Evolutionary conservation across 495 filamentous ascomycete genomes (phyloP).

Genomic region (Penicillium subrubescens): DNA sequence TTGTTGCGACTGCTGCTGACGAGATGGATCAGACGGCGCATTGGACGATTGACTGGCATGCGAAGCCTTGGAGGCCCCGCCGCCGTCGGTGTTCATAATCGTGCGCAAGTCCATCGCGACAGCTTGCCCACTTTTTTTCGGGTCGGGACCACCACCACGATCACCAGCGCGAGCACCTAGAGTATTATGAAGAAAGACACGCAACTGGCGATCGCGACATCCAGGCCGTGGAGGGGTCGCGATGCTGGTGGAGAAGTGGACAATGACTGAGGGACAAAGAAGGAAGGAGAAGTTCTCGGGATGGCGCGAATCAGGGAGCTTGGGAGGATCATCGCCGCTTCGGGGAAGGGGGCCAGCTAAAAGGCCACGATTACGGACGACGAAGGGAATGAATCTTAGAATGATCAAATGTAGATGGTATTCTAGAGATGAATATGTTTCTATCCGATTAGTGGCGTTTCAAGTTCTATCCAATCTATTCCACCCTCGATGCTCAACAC

Average conservation of each 20-base stretch:
- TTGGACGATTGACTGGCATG: slow-evolving; percentile 30
- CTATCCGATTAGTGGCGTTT: background rate
- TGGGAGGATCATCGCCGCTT: slow-evolving; percentile 24
- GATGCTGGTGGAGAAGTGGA: slow-evolving; percentile 17
- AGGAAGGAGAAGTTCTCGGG: slow-evolving; percentile 32
- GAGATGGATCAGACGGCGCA: slow-evolving; percentile 26
- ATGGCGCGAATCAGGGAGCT: slow-evolving; percentile 21
- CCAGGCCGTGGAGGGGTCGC: slow-evolving; percentile 16
- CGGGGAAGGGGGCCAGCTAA: slow-evolving; percentile 13
- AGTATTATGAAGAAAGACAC: slow-evolving; percentile 16
- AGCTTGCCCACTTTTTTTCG: slow-evolving; percentile 16
- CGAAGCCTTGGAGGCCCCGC: slow-evolving; percentile 35
- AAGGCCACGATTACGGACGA: slow-evolving; percentile 7
- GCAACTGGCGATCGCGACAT: slow-evolving; percentile 27
- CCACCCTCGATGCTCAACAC: background rate
- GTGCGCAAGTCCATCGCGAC: slow-evolving; percentile 56
- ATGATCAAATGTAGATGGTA: background rate
- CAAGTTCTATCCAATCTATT: background rate
- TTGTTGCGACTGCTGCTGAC: slow-evolving; percentile 37
- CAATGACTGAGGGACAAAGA: slow-evolving; percentile 26
- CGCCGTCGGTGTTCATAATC: slow-evolving; percentile 54
- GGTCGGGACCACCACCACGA: slow-evolving; percentile 22
- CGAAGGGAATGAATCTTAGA: background rate
- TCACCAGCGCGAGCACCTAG: slow-evolving; percentile 25
- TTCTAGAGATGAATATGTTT: background rate